These are phyloP conservation scores for Ceratobasidium sp. DNA, from an alignment of 1,284 basidiomycete genomes.

Conservation along the genomic window DNA sequence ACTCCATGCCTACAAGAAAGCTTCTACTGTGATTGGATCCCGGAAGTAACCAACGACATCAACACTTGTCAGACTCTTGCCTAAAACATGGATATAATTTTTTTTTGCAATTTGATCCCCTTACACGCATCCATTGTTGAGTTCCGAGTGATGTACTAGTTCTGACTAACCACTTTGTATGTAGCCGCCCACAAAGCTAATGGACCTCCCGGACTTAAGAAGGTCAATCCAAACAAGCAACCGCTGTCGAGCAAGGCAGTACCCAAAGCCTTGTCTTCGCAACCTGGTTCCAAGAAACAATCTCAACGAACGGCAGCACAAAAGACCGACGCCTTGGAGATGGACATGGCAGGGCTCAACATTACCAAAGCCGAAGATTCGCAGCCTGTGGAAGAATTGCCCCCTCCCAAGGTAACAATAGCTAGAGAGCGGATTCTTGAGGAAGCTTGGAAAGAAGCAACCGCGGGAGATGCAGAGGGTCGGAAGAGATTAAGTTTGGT, in stretches of 20 bases:
- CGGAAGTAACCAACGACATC: slow-evolving; percentile 3
- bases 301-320: slow-evolving; percentile 42
- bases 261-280: neutral
- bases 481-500: slow-evolving; percentile 85
- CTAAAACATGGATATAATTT: slow-evolving; percentile 5
- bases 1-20: slow-evolving; percentile 38
- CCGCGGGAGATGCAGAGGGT: slow-evolving; percentile 59
- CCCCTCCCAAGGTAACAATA: slow-evolving; percentile 68
- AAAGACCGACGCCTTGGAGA: slow-evolving; percentile 49
- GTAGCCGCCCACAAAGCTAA: slow-evolving; percentile 18
- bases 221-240: slow-evolving; percentile 33
- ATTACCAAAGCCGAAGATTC: slow-evolving; percentile 59
- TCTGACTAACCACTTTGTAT: neutral
- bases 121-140: too few relatives aligned
- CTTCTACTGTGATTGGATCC: slow-evolving; percentile 15
- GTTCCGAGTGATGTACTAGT: too few relatives aligned
- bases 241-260: slow-evolving; percentile 39
- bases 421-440: slow-evolving; percentile 86
- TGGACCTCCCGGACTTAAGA: slow-evolving; percentile 29
- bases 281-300: slow-evolving; percentile 34
- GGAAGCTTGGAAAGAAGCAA: slow-evolving; percentile 69
- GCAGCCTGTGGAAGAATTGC: slow-evolving; percentile 56
- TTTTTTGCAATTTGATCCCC: neutral
- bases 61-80: neutral
- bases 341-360: slow-evolving; percentile 80